These are phyloP conservation scores for Gamsiella multidivaricata DNA, from an alignment of 192 early-diverging fungal genomes.

Conservation along the genomic window DNA sequence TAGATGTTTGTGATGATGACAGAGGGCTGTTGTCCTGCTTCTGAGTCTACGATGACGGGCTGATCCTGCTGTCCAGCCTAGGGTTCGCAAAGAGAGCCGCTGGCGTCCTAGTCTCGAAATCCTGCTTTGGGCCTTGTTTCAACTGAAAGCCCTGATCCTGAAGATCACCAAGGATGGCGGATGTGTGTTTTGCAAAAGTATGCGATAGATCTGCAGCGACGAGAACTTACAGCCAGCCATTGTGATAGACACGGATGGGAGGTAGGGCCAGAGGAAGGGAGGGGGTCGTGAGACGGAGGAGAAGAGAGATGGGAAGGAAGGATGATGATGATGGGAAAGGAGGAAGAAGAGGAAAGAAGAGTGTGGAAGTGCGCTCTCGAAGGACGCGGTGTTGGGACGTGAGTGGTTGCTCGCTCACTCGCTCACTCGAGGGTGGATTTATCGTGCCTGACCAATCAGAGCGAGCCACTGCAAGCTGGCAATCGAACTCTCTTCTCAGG, in stretches of 20 bases:
- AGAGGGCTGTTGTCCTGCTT: too few species aligned
- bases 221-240: constrained; percentile 53
- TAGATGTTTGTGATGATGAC: not conserved
- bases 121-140: not conserved
- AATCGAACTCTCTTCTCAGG: constrained; percentile 2
- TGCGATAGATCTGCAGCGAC: not conserved
- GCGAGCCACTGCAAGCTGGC: constrained; percentile 29
- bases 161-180: not conserved
- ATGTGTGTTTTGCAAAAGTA: not conserved
- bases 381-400: constrained; percentile 2
- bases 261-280: not conserved
- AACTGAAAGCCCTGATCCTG: constrained; percentile 2
- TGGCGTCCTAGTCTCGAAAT: too few species aligned
- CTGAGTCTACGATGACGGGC: not conserved
- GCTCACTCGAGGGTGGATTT: not conserved
- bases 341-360: constrained; percentile 9
- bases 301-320: constrained; percentile 5
- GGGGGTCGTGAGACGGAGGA: not conserved
- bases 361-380: constrained; percentile 1
- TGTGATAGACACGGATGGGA: constrained; percentile 21
- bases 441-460: constrained; percentile 38
- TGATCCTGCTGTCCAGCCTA: not conserved
- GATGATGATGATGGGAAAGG: constrained; percentile 22
- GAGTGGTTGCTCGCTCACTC: too few species aligned
- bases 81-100: not conserved